phyloP scores from a whole-genome alignment of 2,329 filamentous ascomycete species.

The Sporothrix pseudoabietina region DNA sequence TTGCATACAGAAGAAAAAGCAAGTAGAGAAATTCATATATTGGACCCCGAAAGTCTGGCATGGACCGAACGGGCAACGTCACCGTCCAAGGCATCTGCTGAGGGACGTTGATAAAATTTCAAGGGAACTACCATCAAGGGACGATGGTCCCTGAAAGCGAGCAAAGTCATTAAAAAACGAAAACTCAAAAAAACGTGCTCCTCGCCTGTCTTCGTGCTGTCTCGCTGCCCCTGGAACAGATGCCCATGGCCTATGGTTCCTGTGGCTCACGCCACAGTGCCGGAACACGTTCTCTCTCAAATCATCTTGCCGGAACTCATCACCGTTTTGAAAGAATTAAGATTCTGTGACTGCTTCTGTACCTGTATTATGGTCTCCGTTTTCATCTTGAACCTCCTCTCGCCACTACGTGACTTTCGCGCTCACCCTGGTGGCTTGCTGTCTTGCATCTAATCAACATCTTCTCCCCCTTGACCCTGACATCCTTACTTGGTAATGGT shows the following conservation, averaged over 20 bases:
- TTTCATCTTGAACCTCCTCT: background rate
- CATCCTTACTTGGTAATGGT: background rate
- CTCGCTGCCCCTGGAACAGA: background rate
- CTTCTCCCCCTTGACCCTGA: background rate
- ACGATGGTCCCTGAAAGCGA: background rate
- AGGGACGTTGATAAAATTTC: background rate
- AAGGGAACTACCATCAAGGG: background rate
- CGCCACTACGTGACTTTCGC: background rate
- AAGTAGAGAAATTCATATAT: background rate
- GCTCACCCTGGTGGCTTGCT: background rate
- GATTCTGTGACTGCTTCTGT: background rate
- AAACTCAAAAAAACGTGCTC: no score
- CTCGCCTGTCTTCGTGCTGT: background rate
- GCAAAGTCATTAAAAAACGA: background rate
- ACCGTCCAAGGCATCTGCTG: background rate
- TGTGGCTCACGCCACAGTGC: background rate
- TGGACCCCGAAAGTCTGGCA: background rate
- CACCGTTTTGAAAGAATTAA: background rate
- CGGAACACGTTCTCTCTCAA: background rate
- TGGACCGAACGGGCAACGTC: background rate
- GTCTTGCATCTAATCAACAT: background rate
- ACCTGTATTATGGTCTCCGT: background rate
- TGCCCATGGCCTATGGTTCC: background rate
- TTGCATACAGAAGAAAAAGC: background rate
- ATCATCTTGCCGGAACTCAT: slow-evolving; percentile 1